These are phyloP conservation scores for Echites panduratus DNA, from an alignment of 257 asterid genomes.

Conservation along the genomic window DNA sequence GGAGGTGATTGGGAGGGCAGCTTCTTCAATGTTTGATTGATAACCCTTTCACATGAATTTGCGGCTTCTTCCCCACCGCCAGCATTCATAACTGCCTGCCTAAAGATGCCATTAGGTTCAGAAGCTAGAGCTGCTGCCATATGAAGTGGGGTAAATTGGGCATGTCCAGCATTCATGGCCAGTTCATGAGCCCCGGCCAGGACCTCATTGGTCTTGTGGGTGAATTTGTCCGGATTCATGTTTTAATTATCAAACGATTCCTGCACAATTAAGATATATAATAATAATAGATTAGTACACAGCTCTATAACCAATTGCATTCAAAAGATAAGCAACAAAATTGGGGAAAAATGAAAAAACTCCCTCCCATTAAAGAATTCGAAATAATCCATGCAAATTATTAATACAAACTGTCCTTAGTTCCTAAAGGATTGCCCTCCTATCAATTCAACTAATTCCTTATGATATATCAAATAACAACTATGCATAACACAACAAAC, in stretches of 20 bases:
- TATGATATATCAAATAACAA: too few species aligned
- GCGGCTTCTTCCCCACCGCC: conserved; percentile 28
- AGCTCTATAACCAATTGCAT: neutral
- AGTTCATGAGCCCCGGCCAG: conserved; percentile 29
- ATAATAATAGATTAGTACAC: neutral
- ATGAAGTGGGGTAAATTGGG: conserved; percentile 29
- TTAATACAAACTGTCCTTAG: neutral
- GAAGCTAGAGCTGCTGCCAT: conserved; percentile 18
- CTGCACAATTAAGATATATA: neutral
- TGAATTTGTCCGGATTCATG: conserved; percentile 38
- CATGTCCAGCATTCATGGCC: conserved; percentile 33
- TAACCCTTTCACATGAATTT: conserved; percentile 24
- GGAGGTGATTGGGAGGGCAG: conserved; percentile 34
- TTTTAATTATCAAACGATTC: neutral
- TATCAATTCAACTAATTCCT: neutral
- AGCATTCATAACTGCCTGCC: conserved; percentile 24
- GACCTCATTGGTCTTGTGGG: conserved; percentile 38
- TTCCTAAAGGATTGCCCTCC: neutral
- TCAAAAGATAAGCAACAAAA: neutral
- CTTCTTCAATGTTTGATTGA: conserved; percentile 32
- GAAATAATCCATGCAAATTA: neutral
- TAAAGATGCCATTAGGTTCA: conserved; percentile 28
- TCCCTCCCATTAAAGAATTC: too few species aligned
- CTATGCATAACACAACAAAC: neutral
- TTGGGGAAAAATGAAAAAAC: neutral